Evolutionary conservation across 257 asterid genomes (phyloP).

Genomic region (Coffea eugenioides): DNA sequence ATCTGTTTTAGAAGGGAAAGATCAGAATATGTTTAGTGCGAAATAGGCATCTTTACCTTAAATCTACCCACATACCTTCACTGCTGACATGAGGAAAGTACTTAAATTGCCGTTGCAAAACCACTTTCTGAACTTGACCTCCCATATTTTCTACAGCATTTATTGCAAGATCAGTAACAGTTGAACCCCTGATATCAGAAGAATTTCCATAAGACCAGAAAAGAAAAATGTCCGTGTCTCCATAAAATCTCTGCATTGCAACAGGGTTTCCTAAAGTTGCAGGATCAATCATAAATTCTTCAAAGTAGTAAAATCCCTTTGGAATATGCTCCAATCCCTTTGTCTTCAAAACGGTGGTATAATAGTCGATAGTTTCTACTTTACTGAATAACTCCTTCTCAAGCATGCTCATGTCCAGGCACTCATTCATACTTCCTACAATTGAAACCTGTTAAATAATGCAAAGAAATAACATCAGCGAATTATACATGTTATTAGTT

Average conservation of each 20-base stretch:
- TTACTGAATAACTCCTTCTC: slow-evolving; percentile 61
- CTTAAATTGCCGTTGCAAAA: slow-evolving; percentile 58
- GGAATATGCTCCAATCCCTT: slow-evolving; percentile 67
- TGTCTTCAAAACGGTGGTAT: slow-evolving; percentile 67
- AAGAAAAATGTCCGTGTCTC: slow-evolving; percentile 51
- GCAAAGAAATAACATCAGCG: not conserved
- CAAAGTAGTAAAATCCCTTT: slow-evolving; percentile 67
- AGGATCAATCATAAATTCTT: slow-evolving; percentile 69
- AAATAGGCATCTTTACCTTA: not conserved
- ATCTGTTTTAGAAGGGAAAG: slow-evolving; percentile 25
- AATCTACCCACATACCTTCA: slow-evolving; percentile 39
- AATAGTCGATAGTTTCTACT: slow-evolving; percentile 67
- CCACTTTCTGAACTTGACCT: slow-evolving; percentile 40
- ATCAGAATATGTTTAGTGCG: not conserved
- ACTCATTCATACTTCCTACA: slow-evolving; percentile 35
- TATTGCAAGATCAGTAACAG: slow-evolving; percentile 48
- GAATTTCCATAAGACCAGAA: slow-evolving; percentile 85
- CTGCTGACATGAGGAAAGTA: slow-evolving; percentile 70
- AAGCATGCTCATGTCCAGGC: slow-evolving; percentile 48
- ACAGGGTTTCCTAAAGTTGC: slow-evolving; percentile 67
- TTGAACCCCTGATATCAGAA: slow-evolving; percentile 34
- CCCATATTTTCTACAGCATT: slow-evolving; percentile 63
- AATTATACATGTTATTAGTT: not conserved
- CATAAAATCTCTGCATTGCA: slow-evolving; percentile 67
- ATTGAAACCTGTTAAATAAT: not conserved